A percentile compares a stretch with the other conserved stretches of the same genome.
These are phyloP conservation scores for Linum lewisii DNA, from an alignment of 345 rosid species.

Conservation along the genomic window DNA sequence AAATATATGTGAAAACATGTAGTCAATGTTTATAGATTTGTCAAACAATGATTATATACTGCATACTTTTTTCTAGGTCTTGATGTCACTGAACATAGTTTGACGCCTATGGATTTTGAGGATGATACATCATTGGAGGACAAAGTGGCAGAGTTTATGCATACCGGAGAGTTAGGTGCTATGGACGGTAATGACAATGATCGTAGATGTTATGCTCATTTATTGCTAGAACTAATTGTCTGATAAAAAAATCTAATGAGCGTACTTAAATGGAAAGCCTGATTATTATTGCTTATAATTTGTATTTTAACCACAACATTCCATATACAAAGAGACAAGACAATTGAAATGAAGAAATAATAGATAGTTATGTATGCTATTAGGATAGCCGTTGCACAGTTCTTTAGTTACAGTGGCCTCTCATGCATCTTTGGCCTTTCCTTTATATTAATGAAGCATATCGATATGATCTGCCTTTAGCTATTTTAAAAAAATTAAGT, in stretches of 20 bases:
- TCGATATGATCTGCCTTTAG: not conserved
- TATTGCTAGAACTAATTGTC: not conserved
- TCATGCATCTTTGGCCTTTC: not conserved
- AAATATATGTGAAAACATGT: slow-evolving; percentile 14
- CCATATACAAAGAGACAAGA: too few species aligned
- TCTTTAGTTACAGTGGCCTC: not conserved
- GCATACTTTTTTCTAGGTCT: slow-evolving; percentile 7
- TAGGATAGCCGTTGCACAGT: not conserved
- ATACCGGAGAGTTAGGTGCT: slow-evolving; percentile 54
- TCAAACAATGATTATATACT: slow-evolving; percentile 2
- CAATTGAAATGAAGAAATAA: not conserved
- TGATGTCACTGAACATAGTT: slow-evolving; percentile 17
- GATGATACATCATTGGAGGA: slow-evolving; percentile 38
- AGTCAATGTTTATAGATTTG: slow-evolving; percentile 1
- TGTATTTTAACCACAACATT: too few species aligned
- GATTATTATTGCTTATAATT: not conserved
- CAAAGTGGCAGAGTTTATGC: slow-evolving; percentile 53
- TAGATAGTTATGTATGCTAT: too few species aligned
- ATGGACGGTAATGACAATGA: slow-evolving; percentile 37
- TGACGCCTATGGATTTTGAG: slow-evolving; percentile 16
- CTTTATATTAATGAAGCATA: not conserved
- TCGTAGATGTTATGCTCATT: not conserved
- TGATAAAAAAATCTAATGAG: not conserved
- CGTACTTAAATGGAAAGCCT: not conserved
- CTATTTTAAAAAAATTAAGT: too few species aligned